Percentiles rank a stretch among this genome's conserved stretches.
phyloP scores from a whole-genome alignment of 108 stramenopile species.

The Nitzschia palea region DNA sequence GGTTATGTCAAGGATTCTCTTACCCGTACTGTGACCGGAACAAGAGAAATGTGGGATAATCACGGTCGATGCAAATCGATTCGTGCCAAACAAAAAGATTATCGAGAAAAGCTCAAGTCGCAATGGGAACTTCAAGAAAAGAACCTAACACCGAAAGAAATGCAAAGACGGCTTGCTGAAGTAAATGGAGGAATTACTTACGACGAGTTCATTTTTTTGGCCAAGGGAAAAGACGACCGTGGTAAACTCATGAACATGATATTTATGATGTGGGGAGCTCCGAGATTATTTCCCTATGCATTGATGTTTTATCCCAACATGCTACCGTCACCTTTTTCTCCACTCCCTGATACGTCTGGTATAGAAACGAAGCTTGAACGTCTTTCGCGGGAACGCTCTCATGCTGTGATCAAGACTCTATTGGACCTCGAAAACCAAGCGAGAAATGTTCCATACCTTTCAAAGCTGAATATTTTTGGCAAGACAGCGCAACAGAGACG shows the following conservation, averaged over 20 bases:
- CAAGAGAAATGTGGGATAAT: conserved; percentile 53
- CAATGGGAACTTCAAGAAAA: conserved; percentile 39
- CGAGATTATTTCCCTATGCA: conserved; percentile 73
- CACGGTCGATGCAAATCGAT: conserved; percentile 75
- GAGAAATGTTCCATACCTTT: conserved; percentile 51
- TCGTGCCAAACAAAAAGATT: conserved; percentile 52
- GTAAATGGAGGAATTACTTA: conserved; percentile 52
- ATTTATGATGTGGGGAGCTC: conserved; percentile 58
- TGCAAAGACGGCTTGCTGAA: conserved; percentile 14
- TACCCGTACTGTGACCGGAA: conserved; percentile 49
- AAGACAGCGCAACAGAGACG: conserved; percentile 33
- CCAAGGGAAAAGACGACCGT: conserved; percentile 74
- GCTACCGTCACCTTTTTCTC: conserved; percentile 72
- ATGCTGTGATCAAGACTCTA: conserved; percentile 68
- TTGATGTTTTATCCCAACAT: conserved; percentile 81
- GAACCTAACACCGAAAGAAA: conserved; percentile 41
- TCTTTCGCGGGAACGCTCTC: conserved; percentile 61
- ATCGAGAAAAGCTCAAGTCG: conserved; percentile 33
- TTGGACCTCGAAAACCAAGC: conserved; percentile 65
- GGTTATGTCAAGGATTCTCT: conserved; percentile 71
- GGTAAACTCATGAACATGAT: conserved; percentile 66
- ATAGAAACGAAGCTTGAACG: conserved; percentile 43
- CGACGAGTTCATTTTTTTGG: conserved; percentile 71
- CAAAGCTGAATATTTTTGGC: conserved; percentile 85
- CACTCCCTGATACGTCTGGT: conserved; percentile 19